These are phyloP conservation scores for Pseudohalonectria lignicola DNA, from an alignment of 2,329 filamentous ascomycete genomes.

Conservation along the genomic window DNA sequence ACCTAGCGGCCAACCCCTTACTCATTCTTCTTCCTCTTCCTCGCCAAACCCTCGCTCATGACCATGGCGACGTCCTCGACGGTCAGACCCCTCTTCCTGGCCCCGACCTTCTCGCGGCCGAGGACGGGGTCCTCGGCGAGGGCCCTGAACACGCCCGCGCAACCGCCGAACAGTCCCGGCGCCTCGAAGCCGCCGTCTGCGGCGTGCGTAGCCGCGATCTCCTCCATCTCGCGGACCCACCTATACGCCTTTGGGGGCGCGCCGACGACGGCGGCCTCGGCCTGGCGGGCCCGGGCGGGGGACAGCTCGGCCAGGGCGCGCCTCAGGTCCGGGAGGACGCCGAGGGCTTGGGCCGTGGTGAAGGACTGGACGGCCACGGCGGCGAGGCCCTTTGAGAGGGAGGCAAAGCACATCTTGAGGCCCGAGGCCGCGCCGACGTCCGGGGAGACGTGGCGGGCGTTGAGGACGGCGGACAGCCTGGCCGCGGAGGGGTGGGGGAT, in stretches of 20 bases:
- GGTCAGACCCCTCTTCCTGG: constrained; percentile 42
- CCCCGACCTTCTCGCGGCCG: constrained; percentile 45
- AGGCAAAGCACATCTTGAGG: constrained; percentile 57
- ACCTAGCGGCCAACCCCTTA: no score
- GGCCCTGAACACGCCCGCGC: constrained; percentile 48
- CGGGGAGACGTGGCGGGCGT: constrained; percentile 34
- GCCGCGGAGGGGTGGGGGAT: constrained; percentile 16
- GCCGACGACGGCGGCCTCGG: constrained; percentile 27
- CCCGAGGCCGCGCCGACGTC: constrained; percentile 45
- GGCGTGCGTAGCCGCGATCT: constrained; percentile 57
- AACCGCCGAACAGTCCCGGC: constrained; percentile 40
- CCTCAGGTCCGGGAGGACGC: constrained; percentile 48
- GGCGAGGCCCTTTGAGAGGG: constrained; percentile 51
- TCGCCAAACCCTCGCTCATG: constrained; percentile 12
- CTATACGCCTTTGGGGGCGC: constrained; percentile 69
- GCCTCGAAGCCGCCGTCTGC: constrained; percentile 52
- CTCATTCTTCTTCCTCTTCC: constrained; percentile 12
- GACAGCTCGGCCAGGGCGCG: constrained; percentile 39
- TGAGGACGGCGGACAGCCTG: constrained; percentile 30
- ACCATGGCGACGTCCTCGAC: constrained; percentile 24
- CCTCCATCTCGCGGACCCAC: constrained; percentile 69
- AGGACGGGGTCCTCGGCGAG: constrained; percentile 52
- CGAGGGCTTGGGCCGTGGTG: constrained; percentile 53
- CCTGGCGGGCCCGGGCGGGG: constrained; percentile 32
- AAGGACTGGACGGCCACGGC: constrained; percentile 62